A percentile compares a stretch with the other conserved stretches of the same genome.
Evolutionary conservation across 768 basidiomycete species (phyloP).

Genomic region (Leccinum incarnatum): DNA sequence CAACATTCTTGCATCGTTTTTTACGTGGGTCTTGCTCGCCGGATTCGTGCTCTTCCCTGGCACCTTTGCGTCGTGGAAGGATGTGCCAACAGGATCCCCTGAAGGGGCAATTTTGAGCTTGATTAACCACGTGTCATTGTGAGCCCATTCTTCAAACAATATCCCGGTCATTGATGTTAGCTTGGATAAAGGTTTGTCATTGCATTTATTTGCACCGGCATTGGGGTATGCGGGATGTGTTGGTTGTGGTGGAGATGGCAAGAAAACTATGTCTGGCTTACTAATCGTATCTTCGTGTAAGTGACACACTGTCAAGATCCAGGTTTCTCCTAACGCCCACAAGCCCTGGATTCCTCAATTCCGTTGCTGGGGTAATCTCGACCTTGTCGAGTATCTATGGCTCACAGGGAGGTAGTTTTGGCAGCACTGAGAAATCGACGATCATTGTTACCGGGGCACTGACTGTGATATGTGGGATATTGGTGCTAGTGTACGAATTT

Average conservation of each 20-base stretch:
- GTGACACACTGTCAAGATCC: slow-evolving; percentile 15
- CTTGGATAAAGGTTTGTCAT: slow-evolving; percentile 44
- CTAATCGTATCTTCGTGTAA: slow-evolving; percentile 56
- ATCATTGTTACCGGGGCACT: slow-evolving; percentile 44
- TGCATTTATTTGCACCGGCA: slow-evolving; percentile 51
- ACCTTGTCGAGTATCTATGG: slow-evolving; percentile 52
- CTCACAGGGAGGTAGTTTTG: slow-evolving; percentile 44
- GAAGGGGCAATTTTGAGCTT: slow-evolving; percentile 33
- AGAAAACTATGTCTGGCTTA: slow-evolving; percentile 56
- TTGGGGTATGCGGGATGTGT: slow-evolving; percentile 53
- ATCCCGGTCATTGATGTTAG: slow-evolving; percentile 2
- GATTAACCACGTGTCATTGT: slow-evolving; percentile 48
- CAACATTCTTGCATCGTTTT: slow-evolving; percentile 54
- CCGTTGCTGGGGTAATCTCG: slow-evolving; percentile 53
- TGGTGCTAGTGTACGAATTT: slow-evolving; percentile 42
- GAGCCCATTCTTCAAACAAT: slow-evolving; percentile 16
- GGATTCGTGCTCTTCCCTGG: slow-evolving; percentile 63
- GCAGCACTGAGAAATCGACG: slow-evolving; percentile 42
- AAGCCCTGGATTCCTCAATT: slow-evolving; percentile 58
- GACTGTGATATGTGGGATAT: slow-evolving; percentile 40
- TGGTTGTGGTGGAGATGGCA: slow-evolving; percentile 62
- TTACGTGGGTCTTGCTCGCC: slow-evolving; percentile 61
- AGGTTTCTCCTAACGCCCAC: slow-evolving; percentile 2
- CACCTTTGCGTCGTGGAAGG: slow-evolving; percentile 49
- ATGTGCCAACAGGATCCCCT: slow-evolving; percentile 26